Percentiles rank a stretch among this genome's conserved stretches.
phyloP scores from a whole-genome alignment of 768 basidiomycete genomes.

The Termitomyces sp. region DNA sequence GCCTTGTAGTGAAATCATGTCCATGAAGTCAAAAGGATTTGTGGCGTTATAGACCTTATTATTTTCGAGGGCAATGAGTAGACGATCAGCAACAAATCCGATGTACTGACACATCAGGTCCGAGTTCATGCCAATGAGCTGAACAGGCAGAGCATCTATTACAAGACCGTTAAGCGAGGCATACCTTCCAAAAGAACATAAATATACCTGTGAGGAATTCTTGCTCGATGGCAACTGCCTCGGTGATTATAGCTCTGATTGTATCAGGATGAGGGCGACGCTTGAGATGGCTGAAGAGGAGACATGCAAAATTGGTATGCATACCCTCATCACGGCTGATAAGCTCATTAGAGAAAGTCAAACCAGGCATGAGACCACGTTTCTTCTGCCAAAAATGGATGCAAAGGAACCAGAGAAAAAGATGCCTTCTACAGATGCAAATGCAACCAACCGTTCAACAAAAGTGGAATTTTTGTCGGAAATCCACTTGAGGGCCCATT shows the following conservation, averaged over 20 bases:
- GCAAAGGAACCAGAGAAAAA: constrained; percentile 93
- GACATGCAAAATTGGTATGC: constrained; percentile 94
- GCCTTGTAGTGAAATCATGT: constrained; percentile 91
- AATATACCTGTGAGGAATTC: constrained; percentile 72
- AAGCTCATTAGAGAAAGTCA: constrained; percentile 95
- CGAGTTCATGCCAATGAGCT: constrained; percentile 90
- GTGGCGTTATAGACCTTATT: constrained; percentile 68
- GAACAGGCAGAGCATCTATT: constrained; percentile 80
- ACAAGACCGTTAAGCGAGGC: neutral
- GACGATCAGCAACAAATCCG: constrained; percentile 86
- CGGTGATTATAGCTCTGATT: constrained; percentile 62
- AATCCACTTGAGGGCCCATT: too few relatives aligned
- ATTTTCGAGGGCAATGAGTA: constrained; percentile 81
- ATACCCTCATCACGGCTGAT: constrained; percentile 95
- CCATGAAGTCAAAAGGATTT: constrained; percentile 95
- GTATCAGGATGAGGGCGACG: constrained; percentile 79
- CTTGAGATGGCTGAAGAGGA: constrained; percentile 80
- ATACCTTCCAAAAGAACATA: neutral
- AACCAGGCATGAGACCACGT: constrained; percentile 93
- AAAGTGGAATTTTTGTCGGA: too few relatives aligned
- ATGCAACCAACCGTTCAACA: too few relatives aligned
- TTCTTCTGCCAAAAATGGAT: constrained; percentile 96
- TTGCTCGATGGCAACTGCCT: constrained; percentile 85
- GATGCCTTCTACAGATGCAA: too few relatives aligned
- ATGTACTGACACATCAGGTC: constrained; percentile 89